These are phyloP conservation scores for Xylaria sp. DNA, from an alignment of 2,329 filamentous ascomycete species.

Conservation along the genomic window DNA sequence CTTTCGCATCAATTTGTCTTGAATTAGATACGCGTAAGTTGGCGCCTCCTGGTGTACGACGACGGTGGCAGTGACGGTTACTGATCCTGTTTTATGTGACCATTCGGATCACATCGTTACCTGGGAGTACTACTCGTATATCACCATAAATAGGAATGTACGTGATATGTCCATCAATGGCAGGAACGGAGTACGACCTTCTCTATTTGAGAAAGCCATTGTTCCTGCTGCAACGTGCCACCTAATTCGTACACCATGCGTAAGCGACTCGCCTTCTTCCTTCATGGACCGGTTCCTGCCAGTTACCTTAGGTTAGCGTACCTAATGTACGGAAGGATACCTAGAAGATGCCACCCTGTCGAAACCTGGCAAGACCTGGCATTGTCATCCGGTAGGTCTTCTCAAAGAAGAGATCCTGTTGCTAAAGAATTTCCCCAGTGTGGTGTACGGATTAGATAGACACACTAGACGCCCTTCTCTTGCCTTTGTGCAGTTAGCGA, in stretches of 20 bases:
- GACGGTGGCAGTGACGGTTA: neutral
- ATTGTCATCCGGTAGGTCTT: neutral
- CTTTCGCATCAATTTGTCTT: too few species aligned
- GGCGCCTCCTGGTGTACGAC: too few species aligned
- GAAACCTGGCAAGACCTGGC: neutral
- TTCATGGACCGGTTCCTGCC: neutral
- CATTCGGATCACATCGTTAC: neutral
- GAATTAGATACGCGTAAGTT: neutral
- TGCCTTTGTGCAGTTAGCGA: too few species aligned
- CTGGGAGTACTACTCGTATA: neutral
- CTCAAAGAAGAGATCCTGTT: neutral
- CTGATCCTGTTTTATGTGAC: neutral
- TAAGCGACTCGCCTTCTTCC: too few species aligned
- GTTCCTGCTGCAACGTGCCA: neutral
- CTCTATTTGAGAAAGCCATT: neutral
- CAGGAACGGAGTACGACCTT: neutral
- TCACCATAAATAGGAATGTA: neutral
- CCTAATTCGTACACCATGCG: neutral
- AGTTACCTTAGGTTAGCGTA: neutral
- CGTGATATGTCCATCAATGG: too few species aligned
- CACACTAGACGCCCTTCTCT: too few species aligned
- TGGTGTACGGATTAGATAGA: too few species aligned
- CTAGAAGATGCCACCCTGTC: neutral
- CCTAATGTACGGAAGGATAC: neutral
- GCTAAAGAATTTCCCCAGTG: neutral